Base-by-base conservation (phyloP, 768 basidiomycete genomes). In the Rhizopogon roseolus region DNA sequence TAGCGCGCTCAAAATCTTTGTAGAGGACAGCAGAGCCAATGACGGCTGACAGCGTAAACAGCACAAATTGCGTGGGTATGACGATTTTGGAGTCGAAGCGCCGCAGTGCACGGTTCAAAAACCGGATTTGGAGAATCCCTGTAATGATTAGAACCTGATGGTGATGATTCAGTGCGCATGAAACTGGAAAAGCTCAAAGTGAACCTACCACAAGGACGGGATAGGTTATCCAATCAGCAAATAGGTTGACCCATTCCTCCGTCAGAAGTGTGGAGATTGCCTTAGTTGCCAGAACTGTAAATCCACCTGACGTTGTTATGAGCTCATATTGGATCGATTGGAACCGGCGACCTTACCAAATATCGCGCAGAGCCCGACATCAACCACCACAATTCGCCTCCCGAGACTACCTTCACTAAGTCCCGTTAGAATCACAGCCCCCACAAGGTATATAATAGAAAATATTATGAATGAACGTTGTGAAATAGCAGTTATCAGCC, bases 41-140 rank as follows among this genome's bases (percentile, higher is more conserved):
- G 60, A 99, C 95, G 5, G 92, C 93, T 5, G 91, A 93, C 36
- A 98, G 76, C 25, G 91, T 95, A 74, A 98, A 98, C 53, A 93
- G 78, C 29, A 96, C 93, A 66, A 97, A 98, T 75, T 98, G 95
- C 13, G 86, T 86, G 5, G 95, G 96, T 58, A 98, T 92, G 25
- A 98, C 95, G 50, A 86, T 89, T 73, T 97, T 96, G 69, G 90
- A 86, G 64, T 97, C 93, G 67, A 98, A 98, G 19, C 85, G 81
- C 85, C 92, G 95, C 43, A 98, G 68, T 6, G 95, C 94, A 54
- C 91, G 76, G 61, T 92, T 92, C 49, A 91, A 77, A 64, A 92
- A 93, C 59, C 80, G 77, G 56, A 93, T 86, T 72, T 93, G 91
- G n/a, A 89, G 85, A 45, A 93, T 65, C 3, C 90, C 92, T 17